Evolutionary conservation across 352 stramenopile species (phyloP).

Genomic region (Halophytophthora batemanensis): DNA sequence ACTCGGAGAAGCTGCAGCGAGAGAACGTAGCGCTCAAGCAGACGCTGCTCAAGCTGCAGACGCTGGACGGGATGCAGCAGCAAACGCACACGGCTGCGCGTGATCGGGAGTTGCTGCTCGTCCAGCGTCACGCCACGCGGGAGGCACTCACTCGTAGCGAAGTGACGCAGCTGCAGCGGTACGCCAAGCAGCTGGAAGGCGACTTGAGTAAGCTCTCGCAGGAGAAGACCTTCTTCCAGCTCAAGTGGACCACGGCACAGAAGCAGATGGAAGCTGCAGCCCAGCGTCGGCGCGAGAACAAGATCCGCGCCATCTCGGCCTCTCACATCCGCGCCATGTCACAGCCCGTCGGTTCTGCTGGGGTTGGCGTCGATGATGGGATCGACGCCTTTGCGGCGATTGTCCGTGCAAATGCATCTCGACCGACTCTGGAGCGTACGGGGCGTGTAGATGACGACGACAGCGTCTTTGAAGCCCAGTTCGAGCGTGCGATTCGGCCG

Average conservation of each 20-base stretch:
- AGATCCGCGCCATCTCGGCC: slow-evolving; percentile 46
- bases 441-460: slow-evolving; percentile 26
- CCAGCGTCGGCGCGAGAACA: slow-evolving; percentile 40
- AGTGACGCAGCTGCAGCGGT: slow-evolving; percentile 40
- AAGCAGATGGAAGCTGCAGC: slow-evolving; percentile 40
- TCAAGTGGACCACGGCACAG: slow-evolving; percentile 41
- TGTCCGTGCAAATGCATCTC: neutral
- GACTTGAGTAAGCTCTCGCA: slow-evolving; percentile 46
- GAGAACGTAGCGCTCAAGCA: slow-evolving; percentile 71
- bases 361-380: slow-evolving; percentile 2
- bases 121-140: slow-evolving; percentile 32
- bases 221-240: slow-evolving; percentile 43
- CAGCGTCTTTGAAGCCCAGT: slow-evolving; percentile 30
- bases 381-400: neutral
- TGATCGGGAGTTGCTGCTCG: slow-evolving; percentile 40
- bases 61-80: slow-evolving; percentile 59
- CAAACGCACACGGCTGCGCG: slow-evolving; percentile 31
- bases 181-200: slow-evolving; percentile 43
- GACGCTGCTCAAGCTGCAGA: slow-evolving; percentile 63
- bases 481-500: slow-evolving; percentile 28
- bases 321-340: slow-evolving; percentile 20
- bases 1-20: slow-evolving; percentile 38
- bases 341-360: neutral
- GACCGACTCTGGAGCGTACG: no score
- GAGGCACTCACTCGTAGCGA: slow-evolving; percentile 41